phyloP scores from a whole-genome alignment of 2,329 filamentous ascomycete genomes.

The Aspergillus sp. region DNA sequence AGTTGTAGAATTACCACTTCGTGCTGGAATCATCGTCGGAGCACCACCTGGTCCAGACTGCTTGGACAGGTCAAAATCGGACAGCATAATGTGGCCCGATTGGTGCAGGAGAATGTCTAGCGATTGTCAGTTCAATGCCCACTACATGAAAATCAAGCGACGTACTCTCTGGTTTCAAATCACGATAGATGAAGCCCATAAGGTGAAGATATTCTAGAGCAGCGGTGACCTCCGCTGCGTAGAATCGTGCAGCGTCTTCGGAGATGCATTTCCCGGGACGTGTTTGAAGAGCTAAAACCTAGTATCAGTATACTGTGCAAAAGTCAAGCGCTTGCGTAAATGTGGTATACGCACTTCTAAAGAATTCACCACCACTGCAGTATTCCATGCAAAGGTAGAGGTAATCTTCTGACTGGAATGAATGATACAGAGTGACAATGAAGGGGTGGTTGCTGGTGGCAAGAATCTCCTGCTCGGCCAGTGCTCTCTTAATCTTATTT shows the following conservation, averaged over 20 bases:
- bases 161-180: slow-evolving; percentile 94
- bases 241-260: slow-evolving; percentile 94
- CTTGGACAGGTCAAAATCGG: slow-evolving; percentile 96
- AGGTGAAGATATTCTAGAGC: slow-evolving; percentile 94
- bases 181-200: slow-evolving; percentile 99
- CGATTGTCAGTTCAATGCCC: too few species aligned
- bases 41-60: slow-evolving; percentile 94
- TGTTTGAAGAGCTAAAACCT: slow-evolving; percentile 70
- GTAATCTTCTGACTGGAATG: slow-evolving; percentile 98
- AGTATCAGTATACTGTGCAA: slow-evolving; percentile 2
- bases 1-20: slow-evolving; percentile 78
- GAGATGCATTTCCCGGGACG: slow-evolving; percentile 95
- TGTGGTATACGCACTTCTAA: slow-evolving; percentile 53
- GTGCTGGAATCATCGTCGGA: slow-evolving; percentile 94
- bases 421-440: slow-evolving; percentile 97
- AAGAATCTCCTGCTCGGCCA: slow-evolving; percentile 96
- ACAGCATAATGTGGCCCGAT: slow-evolving; percentile 99
- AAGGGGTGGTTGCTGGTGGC: slow-evolving; percentile 98
- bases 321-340: background rate
- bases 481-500: slow-evolving; percentile 98
- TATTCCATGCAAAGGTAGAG: slow-evolving; percentile 99
- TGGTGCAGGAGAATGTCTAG: slow-evolving; percentile 94
- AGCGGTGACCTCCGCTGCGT: slow-evolving; percentile 94
- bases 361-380: slow-evolving; percentile 97
- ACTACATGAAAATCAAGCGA: slow-evolving; percentile 11